Conservation (phyloP, 805 yeast species). For the Barnettozyma salicaria region DNA sequence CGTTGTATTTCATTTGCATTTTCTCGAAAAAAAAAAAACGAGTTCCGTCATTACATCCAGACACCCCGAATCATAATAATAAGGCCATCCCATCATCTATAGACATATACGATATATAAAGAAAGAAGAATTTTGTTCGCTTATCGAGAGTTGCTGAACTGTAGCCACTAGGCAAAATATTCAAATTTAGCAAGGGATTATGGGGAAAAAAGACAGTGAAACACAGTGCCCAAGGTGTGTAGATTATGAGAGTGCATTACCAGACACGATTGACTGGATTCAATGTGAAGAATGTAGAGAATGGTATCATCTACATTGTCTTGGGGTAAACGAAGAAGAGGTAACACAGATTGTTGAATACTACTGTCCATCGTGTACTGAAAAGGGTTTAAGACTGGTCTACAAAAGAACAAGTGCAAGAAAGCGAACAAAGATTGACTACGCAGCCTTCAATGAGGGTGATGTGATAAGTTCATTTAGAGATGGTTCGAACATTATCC, state of each 20-base stretch:
- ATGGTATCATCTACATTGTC: conserved; percentile 42
- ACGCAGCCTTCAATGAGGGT: conserved; percentile 75
- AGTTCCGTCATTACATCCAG: neutral
- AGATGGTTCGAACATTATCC: conserved; percentile 30
- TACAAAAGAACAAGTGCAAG: conserved; percentile 51
- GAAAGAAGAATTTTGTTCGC: too few species aligned
- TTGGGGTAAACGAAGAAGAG: conserved; percentile 32
- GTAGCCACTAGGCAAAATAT: too few species aligned
- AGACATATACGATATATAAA: too few species aligned
- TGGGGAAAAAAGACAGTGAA: conserved; percentile 3
- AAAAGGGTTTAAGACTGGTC: conserved; percentile 33
- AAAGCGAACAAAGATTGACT: conserved; percentile 54
- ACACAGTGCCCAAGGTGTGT: conserved; percentile 15
- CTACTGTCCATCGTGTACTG: conserved; percentile 50
- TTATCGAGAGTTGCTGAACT: too few species aligned
- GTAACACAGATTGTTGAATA: conserved; percentile 38
- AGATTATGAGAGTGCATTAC: conserved; percentile 3
- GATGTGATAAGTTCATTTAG: conserved; percentile 30
- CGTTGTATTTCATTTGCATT: too few species aligned
- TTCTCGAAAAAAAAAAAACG: too few species aligned
- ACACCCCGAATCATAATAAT: too few species aligned
- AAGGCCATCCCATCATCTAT: too few species aligned
- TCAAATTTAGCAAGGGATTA: neutral
- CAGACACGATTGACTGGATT: conserved; percentile 38
- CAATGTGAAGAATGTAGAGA: conserved; percentile 53